Evolutionary conservation across 1,284 basidiomycete genomes (phyloP).

Genomic region (Moesziomyces sp.): DNA sequence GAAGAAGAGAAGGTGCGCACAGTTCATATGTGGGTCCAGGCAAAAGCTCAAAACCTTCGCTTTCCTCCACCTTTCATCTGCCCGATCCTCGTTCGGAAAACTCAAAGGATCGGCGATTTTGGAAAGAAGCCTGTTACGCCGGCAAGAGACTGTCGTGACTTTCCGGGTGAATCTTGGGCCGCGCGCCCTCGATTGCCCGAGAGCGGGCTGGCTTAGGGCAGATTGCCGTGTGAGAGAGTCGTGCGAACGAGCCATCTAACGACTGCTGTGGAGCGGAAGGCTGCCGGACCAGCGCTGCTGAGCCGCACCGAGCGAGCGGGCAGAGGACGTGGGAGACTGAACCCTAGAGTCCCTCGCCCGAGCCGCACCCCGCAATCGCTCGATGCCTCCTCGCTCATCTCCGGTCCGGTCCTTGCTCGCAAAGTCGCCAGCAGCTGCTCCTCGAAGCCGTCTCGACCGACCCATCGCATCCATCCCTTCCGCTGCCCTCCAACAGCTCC

Average conservation of each 20-base stretch:
- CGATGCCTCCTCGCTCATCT: slow-evolving; percentile 27
- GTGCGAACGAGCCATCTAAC: neutral
- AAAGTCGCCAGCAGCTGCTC: neutral
- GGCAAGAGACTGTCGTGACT: neutral
- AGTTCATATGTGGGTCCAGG: no score
- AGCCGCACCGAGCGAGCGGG: no score
- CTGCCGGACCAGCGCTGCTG: no score
- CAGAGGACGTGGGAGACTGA: no score
- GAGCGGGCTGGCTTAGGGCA: neutral
- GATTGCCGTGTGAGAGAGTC: slow-evolving; percentile 20
- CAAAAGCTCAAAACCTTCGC: no score
- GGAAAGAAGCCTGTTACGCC: neutral
- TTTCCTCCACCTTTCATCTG: neutral
- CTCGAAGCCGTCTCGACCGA: neutral
- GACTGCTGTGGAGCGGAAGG: slow-evolving; percentile 4
- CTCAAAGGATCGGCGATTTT: no score
- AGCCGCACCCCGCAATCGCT: slow-evolving; percentile 12
- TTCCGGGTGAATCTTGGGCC: slow-evolving; percentile 11
- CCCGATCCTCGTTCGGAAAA: no score
- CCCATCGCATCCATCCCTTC: neutral
- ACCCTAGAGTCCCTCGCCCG: neutral
- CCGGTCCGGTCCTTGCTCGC: slow-evolving; percentile 18
- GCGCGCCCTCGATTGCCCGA: slow-evolving; percentile 23
- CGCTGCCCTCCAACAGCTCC: no score
- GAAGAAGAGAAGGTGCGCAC: neutral